A percentile compares a stretch with the other conserved stretches of the same genome.
These are phyloP conservation scores for Entomortierella lignicola DNA, from an alignment of 192 early-diverging fungal species.

Conservation along the genomic window DNA sequence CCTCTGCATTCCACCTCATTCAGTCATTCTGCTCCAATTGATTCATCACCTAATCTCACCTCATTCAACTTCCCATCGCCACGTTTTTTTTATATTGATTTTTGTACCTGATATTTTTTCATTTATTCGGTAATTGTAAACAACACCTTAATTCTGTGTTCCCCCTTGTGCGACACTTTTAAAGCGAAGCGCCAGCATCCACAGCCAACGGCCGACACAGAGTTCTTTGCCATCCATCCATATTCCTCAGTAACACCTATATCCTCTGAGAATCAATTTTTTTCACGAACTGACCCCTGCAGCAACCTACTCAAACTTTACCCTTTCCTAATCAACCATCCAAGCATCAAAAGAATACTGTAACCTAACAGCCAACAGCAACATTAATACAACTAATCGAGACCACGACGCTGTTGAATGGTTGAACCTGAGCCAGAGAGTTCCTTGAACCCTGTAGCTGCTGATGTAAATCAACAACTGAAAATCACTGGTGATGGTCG, in stretches of 20 bases:
- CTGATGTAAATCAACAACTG: slow-evolving; percentile 7
- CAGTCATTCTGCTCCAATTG: neutral
- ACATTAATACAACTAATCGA: too few relatives aligned
- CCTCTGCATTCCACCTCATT: neutral
- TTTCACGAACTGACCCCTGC: too few relatives aligned
- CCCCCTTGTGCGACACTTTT: neutral
- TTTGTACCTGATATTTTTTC: neutral
- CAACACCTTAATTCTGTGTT: neutral
- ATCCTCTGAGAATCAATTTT: too few relatives aligned
- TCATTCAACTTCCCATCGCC: neutral
- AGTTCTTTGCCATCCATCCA: too few relatives aligned
- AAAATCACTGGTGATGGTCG: neutral
- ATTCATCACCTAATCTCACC: neutral
- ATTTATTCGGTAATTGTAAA: neutral
- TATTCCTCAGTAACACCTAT: too few relatives aligned
- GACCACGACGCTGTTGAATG: slow-evolving; percentile 19
- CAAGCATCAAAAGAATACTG: too few relatives aligned
- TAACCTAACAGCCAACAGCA: too few relatives aligned
- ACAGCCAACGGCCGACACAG: too few relatives aligned
- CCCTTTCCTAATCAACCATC: too few relatives aligned
- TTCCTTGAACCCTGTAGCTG: slow-evolving; percentile 14
- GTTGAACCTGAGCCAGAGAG: slow-evolving; percentile 17
- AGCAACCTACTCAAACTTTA: too few relatives aligned
- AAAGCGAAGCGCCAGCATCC: neutral
- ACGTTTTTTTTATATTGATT: neutral